Percentiles rank a stretch among this genome's conserved stretches.
These are phyloP conservation scores for Pulveroboletus frians DNA, from an alignment of 768 basidiomycete genomes.

Conservation along the genomic window DNA sequence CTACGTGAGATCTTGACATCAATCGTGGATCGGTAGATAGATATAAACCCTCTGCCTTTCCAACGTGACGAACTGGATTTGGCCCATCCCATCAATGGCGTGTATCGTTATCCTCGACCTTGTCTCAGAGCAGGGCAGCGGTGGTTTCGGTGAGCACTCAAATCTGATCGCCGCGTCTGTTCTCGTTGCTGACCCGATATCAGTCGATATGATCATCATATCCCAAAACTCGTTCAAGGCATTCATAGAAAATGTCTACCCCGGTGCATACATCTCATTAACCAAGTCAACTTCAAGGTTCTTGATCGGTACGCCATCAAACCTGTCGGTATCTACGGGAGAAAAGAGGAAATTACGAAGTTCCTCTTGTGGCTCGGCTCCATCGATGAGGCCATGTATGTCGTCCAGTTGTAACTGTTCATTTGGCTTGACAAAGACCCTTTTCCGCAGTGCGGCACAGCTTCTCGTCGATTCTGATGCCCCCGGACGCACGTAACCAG, in stretches of 20 bases:
- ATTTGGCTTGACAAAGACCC: too few species aligned
- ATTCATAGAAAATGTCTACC: conserved; percentile 44
- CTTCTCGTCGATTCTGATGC: neutral
- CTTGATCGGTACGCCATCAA: conserved; percentile 43
- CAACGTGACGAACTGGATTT: conserved; percentile 19
- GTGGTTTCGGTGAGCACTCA: conserved; percentile 43
- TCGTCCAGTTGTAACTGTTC: neutral
- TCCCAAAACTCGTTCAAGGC: conserved; percentile 44
- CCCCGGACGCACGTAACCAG: conserved; percentile 14
- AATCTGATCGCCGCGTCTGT: neutral
- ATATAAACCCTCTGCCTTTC: conserved; percentile 1
- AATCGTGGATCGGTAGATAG: conserved; percentile 15
- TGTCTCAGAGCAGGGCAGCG: conserved; percentile 44
- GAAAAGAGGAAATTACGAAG: conserved; percentile 43
- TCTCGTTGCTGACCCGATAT: neutral
- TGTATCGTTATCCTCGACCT: conserved; percentile 55
- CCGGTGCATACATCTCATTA: conserved; percentile 49
- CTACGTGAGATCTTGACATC: neutral
- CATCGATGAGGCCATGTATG: conserved; percentile 40
- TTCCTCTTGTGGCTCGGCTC: conserved; percentile 40
- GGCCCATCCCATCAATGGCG: conserved; percentile 34
- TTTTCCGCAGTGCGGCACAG: too few species aligned
- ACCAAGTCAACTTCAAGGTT: conserved; percentile 51
- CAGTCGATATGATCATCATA: conserved; percentile 63
- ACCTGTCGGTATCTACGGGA: conserved; percentile 55